Percentiles rank a stretch among this genome's conserved stretches.
Conservation (phyloP, 73 alveolate genomes). For the Diophrys sp. region DNA sequence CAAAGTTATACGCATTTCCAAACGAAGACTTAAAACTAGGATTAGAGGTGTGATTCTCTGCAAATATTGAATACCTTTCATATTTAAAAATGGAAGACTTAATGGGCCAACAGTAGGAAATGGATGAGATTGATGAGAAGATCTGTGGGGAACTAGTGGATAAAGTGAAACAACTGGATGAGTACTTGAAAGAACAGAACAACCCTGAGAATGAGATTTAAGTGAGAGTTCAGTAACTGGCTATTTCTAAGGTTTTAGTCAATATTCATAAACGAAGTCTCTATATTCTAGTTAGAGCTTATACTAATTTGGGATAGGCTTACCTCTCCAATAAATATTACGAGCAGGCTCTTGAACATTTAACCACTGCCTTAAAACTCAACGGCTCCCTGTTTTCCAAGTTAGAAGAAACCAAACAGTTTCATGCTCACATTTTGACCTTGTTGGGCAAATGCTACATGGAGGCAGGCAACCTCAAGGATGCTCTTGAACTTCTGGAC, state of each 20-base stretch:
- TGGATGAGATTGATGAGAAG: conserved; percentile 63
- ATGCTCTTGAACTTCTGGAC: conserved; percentile 75
- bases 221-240: conserved; percentile 75
- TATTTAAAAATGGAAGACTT: conserved; percentile 7
- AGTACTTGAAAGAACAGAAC: conserved; percentile 51
- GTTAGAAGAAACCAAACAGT: conserved; percentile 72
- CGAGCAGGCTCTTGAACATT: conserved; percentile 88
- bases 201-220: conserved; percentile 63
- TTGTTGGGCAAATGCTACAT: conserved; percentile 85
- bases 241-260: conserved; percentile 76
- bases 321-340: conserved; percentile 75
- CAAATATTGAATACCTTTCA: background rate
- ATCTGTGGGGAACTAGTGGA: conserved; percentile 86
- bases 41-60: background rate
- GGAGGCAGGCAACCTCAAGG: conserved; percentile 80
- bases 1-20: too few species aligned
- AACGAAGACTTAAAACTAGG: too few species aligned
- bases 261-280: conserved; percentile 74
- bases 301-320: conserved; percentile 80
- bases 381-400: conserved; percentile 77
- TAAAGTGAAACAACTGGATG: conserved; percentile 69
- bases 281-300: conserved; percentile 78
- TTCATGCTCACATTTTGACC: conserved; percentile 78
- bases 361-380: conserved; percentile 80
- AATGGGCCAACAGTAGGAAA: conserved; percentile 4